phyloP scores from a whole-genome alignment of 441 rosid genomes.

The Melastoma candidum region DNA sequence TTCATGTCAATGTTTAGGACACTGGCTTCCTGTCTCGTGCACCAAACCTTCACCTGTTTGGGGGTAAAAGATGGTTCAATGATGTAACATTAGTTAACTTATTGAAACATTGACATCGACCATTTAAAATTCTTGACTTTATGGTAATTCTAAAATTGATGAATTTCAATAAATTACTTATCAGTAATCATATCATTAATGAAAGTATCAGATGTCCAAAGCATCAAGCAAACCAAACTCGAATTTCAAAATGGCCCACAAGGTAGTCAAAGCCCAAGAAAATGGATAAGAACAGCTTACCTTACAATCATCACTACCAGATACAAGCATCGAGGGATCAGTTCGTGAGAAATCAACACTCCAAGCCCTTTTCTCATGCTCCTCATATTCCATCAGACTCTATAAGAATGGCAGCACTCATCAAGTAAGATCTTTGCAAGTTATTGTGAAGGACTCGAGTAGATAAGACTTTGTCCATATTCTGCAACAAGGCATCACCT shows the following conservation, averaged over 20 bases:
- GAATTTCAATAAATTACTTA: no score
- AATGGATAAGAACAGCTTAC: not conserved
- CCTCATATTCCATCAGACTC: slow-evolving; percentile 94
- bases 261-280: no score
- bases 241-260: no score
- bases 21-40: slow-evolving; percentile 93
- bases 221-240: no score
- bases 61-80: no score
- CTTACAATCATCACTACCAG: slow-evolving; percentile 21
- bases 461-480: not conserved
- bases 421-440: slow-evolving; percentile 4
- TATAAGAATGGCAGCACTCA: slow-evolving; percentile 1
- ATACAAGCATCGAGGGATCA: slow-evolving; percentile 94
- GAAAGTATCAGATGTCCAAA: no score
- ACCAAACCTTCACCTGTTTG: slow-evolving; percentile 96
- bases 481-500: slow-evolving; percentile 35
- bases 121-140: no score
- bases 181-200: no score
- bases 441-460: not conserved
- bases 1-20: slow-evolving; percentile 95
- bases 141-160: no score
- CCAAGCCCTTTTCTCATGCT: slow-evolving; percentile 99
- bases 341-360: slow-evolving; percentile 95
- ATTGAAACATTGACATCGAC: no score
- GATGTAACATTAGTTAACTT: no score